Evolutionary conservation across 306 rosid species (phyloP).

Genomic region (Vigna mungo): DNA sequence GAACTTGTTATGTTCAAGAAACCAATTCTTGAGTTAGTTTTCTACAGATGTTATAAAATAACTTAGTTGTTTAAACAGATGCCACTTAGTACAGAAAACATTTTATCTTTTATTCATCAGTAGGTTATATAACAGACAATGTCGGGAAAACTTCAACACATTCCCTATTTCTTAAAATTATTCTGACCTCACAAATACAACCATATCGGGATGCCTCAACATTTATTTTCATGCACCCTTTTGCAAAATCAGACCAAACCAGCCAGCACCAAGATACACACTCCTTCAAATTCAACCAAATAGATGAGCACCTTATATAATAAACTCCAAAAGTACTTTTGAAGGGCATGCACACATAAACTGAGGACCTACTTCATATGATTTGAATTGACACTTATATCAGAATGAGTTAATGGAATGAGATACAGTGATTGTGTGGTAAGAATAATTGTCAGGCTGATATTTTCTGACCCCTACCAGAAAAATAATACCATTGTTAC

Average conservation of each 20-base stretch:
- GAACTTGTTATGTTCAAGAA: neutral
- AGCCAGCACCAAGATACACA: slow-evolving; percentile 28
- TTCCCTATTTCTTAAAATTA: no score
- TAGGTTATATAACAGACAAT: neutral
- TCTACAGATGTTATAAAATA: neutral
- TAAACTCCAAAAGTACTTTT: neutral
- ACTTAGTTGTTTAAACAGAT: neutral
- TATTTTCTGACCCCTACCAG: slow-evolving; percentile 39
- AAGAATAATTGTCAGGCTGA: slow-evolving; percentile 38
- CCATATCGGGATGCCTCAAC: neutral
- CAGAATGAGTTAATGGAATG: slow-evolving; percentile 43
- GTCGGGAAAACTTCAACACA: slow-evolving; percentile 7
- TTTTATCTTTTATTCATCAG: neutral
- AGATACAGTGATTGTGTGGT: slow-evolving; percentile 41
- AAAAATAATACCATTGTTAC: slow-evolving; percentile 18
- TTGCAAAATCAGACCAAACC: slow-evolving; percentile 23
- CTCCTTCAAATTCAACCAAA: slow-evolving; percentile 6
- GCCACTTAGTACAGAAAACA: neutral
- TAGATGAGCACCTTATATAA: neutral
- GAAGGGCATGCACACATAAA: slow-evolving; percentile 28
- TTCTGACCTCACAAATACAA: slow-evolving; percentile 12
- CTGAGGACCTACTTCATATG: neutral
- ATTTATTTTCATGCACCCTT: slow-evolving; percentile 10
- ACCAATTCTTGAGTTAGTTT: slow-evolving; percentile 17
- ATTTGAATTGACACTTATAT: slow-evolving; percentile 28